These are phyloP conservation scores for Musa beccarii DNA, from an alignment of 176 grass and related monocot genomes.

Conservation along the genomic window DNA sequence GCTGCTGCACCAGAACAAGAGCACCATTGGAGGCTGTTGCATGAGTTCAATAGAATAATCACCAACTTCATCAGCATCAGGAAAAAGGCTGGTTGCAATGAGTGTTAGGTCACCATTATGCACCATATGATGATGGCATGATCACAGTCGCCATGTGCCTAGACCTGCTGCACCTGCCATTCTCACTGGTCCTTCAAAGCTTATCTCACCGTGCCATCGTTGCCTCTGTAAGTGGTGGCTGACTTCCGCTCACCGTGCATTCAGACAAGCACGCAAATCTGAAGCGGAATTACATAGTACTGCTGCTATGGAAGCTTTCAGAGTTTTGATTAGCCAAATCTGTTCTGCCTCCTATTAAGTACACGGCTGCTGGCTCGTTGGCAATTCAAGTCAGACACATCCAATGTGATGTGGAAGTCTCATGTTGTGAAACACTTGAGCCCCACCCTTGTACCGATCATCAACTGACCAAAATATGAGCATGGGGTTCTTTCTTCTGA, in stretches of 20 bases:
- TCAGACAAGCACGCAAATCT: background rate
- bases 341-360: background rate
- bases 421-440: background rate
- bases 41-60: background rate
- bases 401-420: background rate
- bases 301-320: too few relatives aligned
- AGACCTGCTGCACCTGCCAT: background rate
- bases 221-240: background rate
- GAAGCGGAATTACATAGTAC: background rate
- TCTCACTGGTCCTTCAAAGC: slow-evolving; percentile 5
- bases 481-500: too few relatives aligned
- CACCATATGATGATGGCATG: background rate
- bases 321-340: background rate
- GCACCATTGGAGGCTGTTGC: background rate
- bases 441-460: too few relatives aligned
- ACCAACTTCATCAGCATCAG: background rate
- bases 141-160: background rate
- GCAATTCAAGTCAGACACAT: background rate
- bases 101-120: slow-evolving; percentile 2
- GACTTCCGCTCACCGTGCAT: background rate
- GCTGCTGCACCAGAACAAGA: background rate
- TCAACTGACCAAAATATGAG: too few relatives aligned
- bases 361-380: background rate
- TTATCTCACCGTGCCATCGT: background rate
- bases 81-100: background rate